phyloP scores from a whole-genome alignment of 805 yeast species.

The Komagataella pastoris region DNA sequence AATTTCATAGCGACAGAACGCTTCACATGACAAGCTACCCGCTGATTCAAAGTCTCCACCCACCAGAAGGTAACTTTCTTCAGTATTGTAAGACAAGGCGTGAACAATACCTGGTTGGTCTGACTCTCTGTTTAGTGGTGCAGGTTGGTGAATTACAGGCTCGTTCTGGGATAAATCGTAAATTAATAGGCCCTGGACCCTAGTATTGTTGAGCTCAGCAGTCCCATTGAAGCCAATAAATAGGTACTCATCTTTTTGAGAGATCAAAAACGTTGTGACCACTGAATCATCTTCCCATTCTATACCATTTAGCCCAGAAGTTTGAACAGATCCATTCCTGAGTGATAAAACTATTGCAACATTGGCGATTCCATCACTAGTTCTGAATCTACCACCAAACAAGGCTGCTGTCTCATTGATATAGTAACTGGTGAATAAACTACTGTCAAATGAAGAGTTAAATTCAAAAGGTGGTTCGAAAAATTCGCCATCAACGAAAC shows the following conservation, averaged over 20 bases:
- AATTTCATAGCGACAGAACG: slow-evolving; percentile 55
- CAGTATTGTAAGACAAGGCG: slow-evolving; percentile 25
- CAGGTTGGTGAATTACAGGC: slow-evolving; percentile 34
- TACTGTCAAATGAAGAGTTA: slow-evolving; percentile 7
- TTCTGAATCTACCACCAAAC: slow-evolving; percentile 45
- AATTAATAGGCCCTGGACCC: slow-evolving; percentile 32
- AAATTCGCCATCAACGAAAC: background rate
- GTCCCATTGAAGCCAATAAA: slow-evolving; percentile 32
- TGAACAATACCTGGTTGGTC: slow-evolving; percentile 23
- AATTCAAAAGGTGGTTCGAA: slow-evolving; percentile 12
- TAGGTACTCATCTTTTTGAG: slow-evolving; percentile 21
- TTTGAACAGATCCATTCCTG: background rate
- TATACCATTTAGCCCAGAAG: slow-evolving; percentile 2
- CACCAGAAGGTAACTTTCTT: slow-evolving; percentile 35
- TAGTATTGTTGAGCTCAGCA: slow-evolving; percentile 9
- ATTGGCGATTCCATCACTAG: slow-evolving; percentile 7
- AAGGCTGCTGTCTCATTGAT: slow-evolving; percentile 36
- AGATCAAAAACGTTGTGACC: slow-evolving; percentile 14
- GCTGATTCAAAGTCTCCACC: slow-evolving; percentile 63
- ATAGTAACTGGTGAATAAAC: slow-evolving; percentile 21
- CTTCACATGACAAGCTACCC: slow-evolving; percentile 41
- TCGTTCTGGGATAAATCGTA: slow-evolving; percentile 33
- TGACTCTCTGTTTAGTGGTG: slow-evolving; percentile 22
- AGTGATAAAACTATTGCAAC: slow-evolving; percentile 9
- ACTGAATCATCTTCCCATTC: slow-evolving; percentile 9